Evolutionary conservation across 2,329 filamentous ascomycete species (phyloP), one percentile per base, ranked within the genome.

Genomic region (Ascochyta pisi): DNA sequence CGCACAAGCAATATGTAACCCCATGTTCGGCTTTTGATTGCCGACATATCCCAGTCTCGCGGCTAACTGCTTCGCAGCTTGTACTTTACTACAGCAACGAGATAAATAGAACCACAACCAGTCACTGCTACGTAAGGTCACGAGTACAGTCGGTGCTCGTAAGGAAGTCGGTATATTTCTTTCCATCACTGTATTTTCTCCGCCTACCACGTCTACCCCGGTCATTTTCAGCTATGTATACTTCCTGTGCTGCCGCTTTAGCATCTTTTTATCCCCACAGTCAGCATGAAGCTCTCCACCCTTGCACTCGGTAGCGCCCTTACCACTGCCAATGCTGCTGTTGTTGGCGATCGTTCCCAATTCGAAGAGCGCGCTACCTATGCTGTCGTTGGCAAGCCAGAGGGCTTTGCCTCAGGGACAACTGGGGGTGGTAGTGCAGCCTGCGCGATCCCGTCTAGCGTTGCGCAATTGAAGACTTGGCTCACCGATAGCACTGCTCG

Each of bases 371-470:
- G 61, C 2, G 64, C 62, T 27, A 62, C 68, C 3, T 61, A 65
- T 39, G 64, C 56, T 7, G 71, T 74, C 4, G 63, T 67, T 31
- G 76, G 76, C 13, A 63, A 77, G 33, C 74, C 79, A n/a, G 76
- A 80, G 60, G 81, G 81, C 53, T 83, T 83, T 56, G 81, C 80
- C 15, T 71, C 76, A 55, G 83, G 84, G 44, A 82, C 84, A 26
- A 88, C 86, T 16, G 86, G 86, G 34, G 86, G 86, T 66, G 85
- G 84, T 49, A 78, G 64, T 56, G 84, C 83, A 22, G 73, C 78
- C 8, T 71, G 83, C 26, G 83, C 83, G 16, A 83, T 84, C 63
- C 85, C 85, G 12, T 76, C 70, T 16, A 82, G 78, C 44, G 85
- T 73, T 40, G 78, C 74, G 23, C 78, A 89, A 79, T 80, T 88